Evolutionary conservation across 108 stramenopile genomes (phyloP).

Genomic region (Nannochloropsis oceanica): DNA sequence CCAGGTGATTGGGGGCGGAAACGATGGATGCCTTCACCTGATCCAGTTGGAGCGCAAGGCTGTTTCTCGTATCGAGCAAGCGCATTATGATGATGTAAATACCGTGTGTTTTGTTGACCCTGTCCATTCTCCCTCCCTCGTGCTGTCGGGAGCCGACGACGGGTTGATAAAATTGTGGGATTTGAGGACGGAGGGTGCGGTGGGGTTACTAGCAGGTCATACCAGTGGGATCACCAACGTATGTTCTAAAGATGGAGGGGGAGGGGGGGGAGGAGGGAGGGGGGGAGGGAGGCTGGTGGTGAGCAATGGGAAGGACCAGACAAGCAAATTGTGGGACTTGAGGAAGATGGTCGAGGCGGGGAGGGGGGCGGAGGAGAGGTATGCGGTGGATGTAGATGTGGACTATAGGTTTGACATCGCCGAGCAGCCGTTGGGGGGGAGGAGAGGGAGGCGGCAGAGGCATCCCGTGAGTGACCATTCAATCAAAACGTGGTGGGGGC

Average conservation of each 20-base stretch:
- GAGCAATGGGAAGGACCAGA: conserved; percentile 30
- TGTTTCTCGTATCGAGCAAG: neutral
- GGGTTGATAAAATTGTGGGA: conserved; percentile 9
- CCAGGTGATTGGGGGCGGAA: conserved; percentile 10
- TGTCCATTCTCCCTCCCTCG: neutral
- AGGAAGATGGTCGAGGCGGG: conserved; percentile 1
- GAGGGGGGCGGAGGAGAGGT: neutral
- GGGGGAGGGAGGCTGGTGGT: conserved; percentile 14
- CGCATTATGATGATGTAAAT: conserved; percentile 29
- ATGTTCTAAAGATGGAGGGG: neutral
- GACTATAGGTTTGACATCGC: neutral
- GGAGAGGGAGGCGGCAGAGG: neutral
- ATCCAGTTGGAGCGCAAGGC: conserved; percentile 20
- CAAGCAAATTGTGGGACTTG: conserved; percentile 28
- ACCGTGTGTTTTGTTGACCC: conserved; percentile 16
- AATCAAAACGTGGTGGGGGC: neutral
- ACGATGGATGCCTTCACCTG: conserved; percentile 18
- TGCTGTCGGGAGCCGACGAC: conserved; percentile 23
- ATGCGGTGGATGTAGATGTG: neutral
- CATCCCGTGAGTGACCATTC: neutral
- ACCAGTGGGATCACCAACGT: neutral
- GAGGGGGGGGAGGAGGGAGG: neutral
- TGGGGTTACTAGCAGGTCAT: neutral
- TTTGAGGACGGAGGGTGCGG: neutral
- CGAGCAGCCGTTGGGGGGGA: neutral